Conservation (phyloP, 805 yeast species). For the Candida jianshihensis region DNA sequence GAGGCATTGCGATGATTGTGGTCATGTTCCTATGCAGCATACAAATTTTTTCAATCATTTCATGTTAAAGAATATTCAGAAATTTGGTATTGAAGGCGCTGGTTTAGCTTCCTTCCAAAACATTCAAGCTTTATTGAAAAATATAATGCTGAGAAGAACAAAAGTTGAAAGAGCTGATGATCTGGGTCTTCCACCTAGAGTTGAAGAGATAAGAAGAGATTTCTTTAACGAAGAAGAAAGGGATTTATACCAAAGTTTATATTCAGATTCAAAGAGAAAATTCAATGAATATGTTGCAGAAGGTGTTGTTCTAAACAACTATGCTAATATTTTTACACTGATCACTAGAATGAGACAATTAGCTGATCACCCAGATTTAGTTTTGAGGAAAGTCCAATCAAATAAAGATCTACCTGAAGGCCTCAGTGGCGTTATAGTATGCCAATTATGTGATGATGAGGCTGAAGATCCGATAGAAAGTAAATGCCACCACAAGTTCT, state of each 20-base stretch:
- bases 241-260: slow-evolving; percentile 82
- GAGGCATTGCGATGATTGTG: slow-evolving; percentile 80
- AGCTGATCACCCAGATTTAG: slow-evolving; percentile 97
- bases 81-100: slow-evolving; percentile 73
- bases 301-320: slow-evolving; percentile 93
- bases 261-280: slow-evolving; percentile 78
- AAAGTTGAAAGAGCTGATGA: slow-evolving; percentile 96
- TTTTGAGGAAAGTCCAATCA: slow-evolving; percentile 58
- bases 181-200: slow-evolving; percentile 92
- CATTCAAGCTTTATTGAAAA: slow-evolving; percentile 65
- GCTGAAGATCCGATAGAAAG: slow-evolving; percentile 97
- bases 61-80: slow-evolving; percentile 89
- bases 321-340: slow-evolving; percentile 93
- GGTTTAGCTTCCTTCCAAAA: slow-evolving; percentile 74
- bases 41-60: slow-evolving; percentile 94
- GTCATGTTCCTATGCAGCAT: slow-evolving; percentile 91
- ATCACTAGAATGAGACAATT: slow-evolving; percentile 96
- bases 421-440: slow-evolving; percentile 50
- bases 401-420: slow-evolving; percentile 26
- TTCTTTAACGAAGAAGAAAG: slow-evolving; percentile 91
- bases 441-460: slow-evolving; percentile 94
- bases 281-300: slow-evolving; percentile 91
- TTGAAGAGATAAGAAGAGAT: slow-evolving; percentile 83
- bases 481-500: slow-evolving; percentile 88
- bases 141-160: slow-evolving; percentile 89